phyloP scores from a whole-genome alignment of 148 eudicot genomes.

The Tetragonia tetragonoides region DNA sequence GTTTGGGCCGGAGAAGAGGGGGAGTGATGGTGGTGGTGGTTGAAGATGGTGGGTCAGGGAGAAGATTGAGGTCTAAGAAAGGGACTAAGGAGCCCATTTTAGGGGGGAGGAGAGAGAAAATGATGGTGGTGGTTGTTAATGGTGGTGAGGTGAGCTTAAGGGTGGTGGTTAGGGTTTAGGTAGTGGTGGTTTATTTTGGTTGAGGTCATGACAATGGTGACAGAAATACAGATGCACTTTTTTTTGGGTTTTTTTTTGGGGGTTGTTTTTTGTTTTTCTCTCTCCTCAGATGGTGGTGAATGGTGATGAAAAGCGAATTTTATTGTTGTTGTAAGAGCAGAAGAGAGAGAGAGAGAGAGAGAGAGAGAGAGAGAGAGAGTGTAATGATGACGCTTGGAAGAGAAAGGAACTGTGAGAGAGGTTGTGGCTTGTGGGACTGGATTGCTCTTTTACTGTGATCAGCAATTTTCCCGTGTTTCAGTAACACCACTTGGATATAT shows the following conservation, averaged over 20 bases:
- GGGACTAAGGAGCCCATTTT: constrained; percentile 49
- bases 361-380: neutral
- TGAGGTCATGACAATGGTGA: constrained; percentile 6
- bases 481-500: no score
- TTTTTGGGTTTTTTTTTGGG: neutral
- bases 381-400: no score
- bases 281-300: neutral
- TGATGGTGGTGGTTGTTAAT: neutral
- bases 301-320: neutral
- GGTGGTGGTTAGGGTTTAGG: neutral
- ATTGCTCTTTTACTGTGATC: no score
- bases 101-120: constrained; percentile 1
- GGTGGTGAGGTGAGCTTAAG: neutral
- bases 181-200: neutral
- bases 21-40: constrained; percentile 6
- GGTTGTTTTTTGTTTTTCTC: neutral
- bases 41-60: constrained; percentile 30
- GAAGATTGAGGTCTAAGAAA: constrained; percentile 46
- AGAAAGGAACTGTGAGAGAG: no score
- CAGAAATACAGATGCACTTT: neutral
- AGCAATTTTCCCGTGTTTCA: no score
- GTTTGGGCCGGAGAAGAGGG: constrained; percentile 34
- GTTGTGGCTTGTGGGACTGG: no score
- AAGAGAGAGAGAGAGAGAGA: constrained; percentile 2
- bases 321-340: neutral